Conservation (phyloP, 2,329 filamentous ascomycete genomes). For the Botrytis elliptica region DNA sequence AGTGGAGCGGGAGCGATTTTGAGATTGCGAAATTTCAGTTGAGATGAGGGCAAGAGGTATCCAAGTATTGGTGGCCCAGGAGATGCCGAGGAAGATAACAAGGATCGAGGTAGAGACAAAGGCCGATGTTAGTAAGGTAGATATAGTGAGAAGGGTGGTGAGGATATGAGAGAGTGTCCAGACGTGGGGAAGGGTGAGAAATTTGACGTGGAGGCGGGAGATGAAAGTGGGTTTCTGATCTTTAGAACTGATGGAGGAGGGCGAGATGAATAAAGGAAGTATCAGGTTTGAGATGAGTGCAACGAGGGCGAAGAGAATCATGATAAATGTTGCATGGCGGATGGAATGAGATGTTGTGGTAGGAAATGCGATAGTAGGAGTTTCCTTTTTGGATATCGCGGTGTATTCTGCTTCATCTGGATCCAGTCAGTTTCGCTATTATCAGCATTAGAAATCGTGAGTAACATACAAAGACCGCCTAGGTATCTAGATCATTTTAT, state of each 20-base stretch:
- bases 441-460: neutral
- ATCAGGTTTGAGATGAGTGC: slow-evolving; percentile 16
- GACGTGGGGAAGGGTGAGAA: slow-evolving; percentile 6
- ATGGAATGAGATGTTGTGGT: slow-evolving; percentile 12
- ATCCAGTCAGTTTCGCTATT: neutral
- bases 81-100: slow-evolving; percentile 17
- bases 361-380: neutral
- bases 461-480: slow-evolving; percentile 19
- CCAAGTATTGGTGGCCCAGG: slow-evolving; percentile 21
- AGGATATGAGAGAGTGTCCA: slow-evolving; percentile 20
- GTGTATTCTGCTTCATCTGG: slow-evolving; percentile 18
- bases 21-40: slow-evolving; percentile 14
- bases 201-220: neutral
- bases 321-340: slow-evolving; percentile 17
- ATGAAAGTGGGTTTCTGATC: neutral
- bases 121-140: slow-evolving; percentile 7
- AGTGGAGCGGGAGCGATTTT: neutral
- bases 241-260: neutral
- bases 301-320: slow-evolving; percentile 19
- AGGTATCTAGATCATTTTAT: slow-evolving; percentile 17
- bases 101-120: slow-evolving; percentile 11
- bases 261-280: slow-evolving; percentile 12
- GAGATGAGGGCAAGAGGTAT: slow-evolving; percentile 21
- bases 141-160: slow-evolving; percentile 7
- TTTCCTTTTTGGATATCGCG: slow-evolving; percentile 12